A percentile compares a stretch with the other conserved stretches of the same genome.
phyloP scores from a whole-genome alignment of 2,329 filamentous ascomycete genomes.

The Arthroderma sp. region DNA sequence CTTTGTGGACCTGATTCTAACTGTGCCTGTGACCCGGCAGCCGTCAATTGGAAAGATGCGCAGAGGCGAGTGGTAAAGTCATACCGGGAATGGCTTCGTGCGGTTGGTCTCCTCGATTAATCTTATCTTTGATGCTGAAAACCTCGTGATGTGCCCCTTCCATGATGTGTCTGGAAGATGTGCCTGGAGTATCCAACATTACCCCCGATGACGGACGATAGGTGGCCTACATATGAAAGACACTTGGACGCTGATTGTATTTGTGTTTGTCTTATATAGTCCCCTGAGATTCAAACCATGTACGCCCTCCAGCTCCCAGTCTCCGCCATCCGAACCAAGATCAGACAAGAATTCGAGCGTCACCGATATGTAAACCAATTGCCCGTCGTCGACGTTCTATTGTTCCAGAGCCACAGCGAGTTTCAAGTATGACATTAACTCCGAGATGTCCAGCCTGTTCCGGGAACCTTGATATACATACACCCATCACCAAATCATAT shows the following conservation, averaged over 20 bases:
- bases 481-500: no score
- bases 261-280: constrained; percentile 42
- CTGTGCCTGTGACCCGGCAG: constrained; percentile 36
- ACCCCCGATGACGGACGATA: not conserved
- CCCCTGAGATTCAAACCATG: constrained; percentile 93
- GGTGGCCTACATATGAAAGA: not conserved
- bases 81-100: constrained; percentile 92
- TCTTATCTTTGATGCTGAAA: not conserved
- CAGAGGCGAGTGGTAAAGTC: constrained; percentile 73
- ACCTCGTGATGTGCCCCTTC: not conserved
- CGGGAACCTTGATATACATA: not conserved
- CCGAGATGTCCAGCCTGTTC: not conserved
- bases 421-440: constrained; percentile 61
- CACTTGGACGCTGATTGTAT: not conserved
- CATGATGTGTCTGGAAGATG: not conserved
- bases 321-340: constrained; percentile 76
- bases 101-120: constrained; percentile 52
- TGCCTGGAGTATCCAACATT: not conserved
- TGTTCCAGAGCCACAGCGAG: constrained; percentile 84
- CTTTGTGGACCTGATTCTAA: not conserved
- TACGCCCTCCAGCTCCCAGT: constrained; percentile 87
- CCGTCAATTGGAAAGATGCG: constrained; percentile 79
- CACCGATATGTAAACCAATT: constrained; percentile 89
- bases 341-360: constrained; percentile 93
- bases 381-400: constrained; percentile 71